Conservation (phyloP, 257 asterid species). For the Nicotiana sylvestris region DNA sequence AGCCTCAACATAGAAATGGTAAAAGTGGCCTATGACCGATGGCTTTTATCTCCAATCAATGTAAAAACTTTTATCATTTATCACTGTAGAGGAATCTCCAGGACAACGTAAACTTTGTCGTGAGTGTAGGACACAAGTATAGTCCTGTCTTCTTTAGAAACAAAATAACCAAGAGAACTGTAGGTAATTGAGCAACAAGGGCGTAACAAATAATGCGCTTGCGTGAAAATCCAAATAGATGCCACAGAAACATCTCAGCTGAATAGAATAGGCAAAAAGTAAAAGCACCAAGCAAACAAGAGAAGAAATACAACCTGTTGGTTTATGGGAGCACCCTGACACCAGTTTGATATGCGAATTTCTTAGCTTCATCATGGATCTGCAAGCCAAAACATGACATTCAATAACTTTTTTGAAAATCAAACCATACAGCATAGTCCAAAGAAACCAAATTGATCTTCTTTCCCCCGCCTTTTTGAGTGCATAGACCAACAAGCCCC, state of each 20-base stretch:
- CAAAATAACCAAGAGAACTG: neutral
- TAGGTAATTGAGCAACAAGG: neutral
- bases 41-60: neutral
- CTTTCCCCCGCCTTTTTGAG: neutral
- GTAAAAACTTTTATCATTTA: neutral
- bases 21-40: neutral
- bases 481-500: neutral
- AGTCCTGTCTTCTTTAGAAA: neutral
- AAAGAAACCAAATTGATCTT: neutral
- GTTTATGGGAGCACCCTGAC: conserved; percentile 70
- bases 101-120: neutral
- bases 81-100: neutral
- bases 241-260: neutral
- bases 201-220: neutral
- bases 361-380: too few species aligned
- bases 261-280: neutral
- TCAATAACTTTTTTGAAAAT: neutral
- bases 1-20: neutral
- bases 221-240: neutral
- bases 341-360: conserved; percentile 81
- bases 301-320: conserved; percentile 40
- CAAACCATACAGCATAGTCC: neutral
- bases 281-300: neutral
- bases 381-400: conserved; percentile 22
- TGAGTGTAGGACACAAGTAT: neutral